Base-by-base conservation (phyloP, 805 yeast genomes). In the Cyberlindnera japonica region DNA sequence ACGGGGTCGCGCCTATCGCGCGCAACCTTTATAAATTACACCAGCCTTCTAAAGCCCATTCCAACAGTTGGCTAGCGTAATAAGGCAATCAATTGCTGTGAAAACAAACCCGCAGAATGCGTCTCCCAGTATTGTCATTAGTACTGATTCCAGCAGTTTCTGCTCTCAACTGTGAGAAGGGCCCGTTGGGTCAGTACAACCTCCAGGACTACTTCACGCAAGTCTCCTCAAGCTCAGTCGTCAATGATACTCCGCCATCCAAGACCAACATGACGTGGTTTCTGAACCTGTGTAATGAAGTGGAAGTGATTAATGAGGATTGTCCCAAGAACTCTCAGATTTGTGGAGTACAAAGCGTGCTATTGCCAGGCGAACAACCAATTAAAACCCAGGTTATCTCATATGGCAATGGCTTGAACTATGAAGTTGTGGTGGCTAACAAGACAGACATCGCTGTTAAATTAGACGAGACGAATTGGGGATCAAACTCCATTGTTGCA, bases 161-260 rank as follows among this genome's bases (percentile, higher is more conserved):
- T 4, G 55, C 56, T 1, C 35, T 55, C 8, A 44, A 50, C 33
- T 56, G 60, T 25, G 36, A 43, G 3, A 45, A 48, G 28, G 55
- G 48, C n/a, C 37, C 30, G 6, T 28, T 56, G 18, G 45, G 50
- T 9, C 38, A 45, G 23, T 55, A 52, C 35, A 43, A 33, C 26
- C 37, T 56, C 6, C 35, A 38, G 28, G 58, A 52, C 31, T 26
- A 35, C 11, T 64, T 82, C 35, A 68, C 69, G 36, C 83, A 83
- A 4, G 56, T 74, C 5, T 75, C 76, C 49, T 38, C 62, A 1
- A 62, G 67, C n/a, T 54, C 69, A 6, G 27, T 53, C 5, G 50
- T 67, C 14, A 64, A 61, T 23, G 73, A 71, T 32, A 86, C 96
- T 10, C 98, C 98, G 14, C 98, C 99, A 2, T 75, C 91, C 11